phyloP scores from a whole-genome alignment of 257 asterid species.

The Solanum acaule region DNA sequence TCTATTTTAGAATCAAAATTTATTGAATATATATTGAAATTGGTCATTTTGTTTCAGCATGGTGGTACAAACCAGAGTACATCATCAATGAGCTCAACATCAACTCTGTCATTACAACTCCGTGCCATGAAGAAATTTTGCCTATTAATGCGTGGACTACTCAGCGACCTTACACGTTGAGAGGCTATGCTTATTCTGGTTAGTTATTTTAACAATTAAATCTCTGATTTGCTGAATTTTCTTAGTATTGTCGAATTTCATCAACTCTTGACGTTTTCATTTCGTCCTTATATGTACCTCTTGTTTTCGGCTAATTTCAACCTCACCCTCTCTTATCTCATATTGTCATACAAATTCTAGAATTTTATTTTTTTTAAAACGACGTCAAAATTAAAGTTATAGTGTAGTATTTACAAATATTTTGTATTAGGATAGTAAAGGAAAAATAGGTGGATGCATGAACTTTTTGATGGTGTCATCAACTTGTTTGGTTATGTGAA shows the following conservation, averaged over 20 bases:
- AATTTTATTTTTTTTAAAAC: no score
- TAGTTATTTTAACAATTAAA: neutral
- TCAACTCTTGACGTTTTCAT: neutral
- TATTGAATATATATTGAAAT: no score
- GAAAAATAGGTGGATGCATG: neutral
- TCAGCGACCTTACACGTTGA: conserved; percentile 76
- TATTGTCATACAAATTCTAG: neutral
- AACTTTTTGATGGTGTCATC: neutral
- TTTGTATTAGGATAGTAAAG: neutral
- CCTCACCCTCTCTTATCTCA: neutral
- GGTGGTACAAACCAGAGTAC: conserved; percentile 95
- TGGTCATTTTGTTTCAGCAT: conserved; percentile 30
- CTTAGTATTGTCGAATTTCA: neutral
- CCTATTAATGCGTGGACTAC: conserved; percentile 84
- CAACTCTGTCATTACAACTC: conserved; percentile 89
- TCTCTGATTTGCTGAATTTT: neutral
- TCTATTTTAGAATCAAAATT: conserved; percentile 20
- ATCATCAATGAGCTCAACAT: conserved; percentile 86
- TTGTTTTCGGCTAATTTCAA: neutral
- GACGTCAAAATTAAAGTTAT: no score
- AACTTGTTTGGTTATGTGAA: neutral
- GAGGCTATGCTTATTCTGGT: conserved; percentile 93
- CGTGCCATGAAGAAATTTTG: conserved; percentile 80
- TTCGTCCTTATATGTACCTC: neutral
- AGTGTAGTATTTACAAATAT: neutral